A percentile compares a stretch with the other conserved stretches of the same genome.
Evolutionary conservation across 495 filamentous ascomycete species (phyloP).

Genomic region (Neurospora sp.): DNA sequence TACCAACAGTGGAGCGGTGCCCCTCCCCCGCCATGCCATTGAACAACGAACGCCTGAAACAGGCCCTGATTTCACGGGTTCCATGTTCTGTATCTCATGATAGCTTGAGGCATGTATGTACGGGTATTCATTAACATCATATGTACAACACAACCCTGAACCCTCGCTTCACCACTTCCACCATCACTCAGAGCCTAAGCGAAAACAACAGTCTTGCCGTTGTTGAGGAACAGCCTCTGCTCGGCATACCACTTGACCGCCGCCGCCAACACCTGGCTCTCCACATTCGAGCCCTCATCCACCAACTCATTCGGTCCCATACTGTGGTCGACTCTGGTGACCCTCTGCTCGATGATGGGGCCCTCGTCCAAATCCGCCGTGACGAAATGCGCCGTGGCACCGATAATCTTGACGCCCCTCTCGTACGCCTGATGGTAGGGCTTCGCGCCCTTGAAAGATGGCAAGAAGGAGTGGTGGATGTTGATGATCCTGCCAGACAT

Average conservation of each 20-base stretch:
- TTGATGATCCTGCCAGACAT: conserved; percentile 70
- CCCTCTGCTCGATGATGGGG: conserved; percentile 70
- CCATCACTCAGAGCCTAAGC: conserved; percentile 9
- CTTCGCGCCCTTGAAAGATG: conserved; percentile 70
- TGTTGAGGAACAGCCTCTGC: conserved; percentile 59
- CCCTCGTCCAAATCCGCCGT: conserved; percentile 68
- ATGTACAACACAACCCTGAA: background rate
- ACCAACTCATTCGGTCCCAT: conserved; percentile 62
- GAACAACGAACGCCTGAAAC: background rate
- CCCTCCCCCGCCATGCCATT: background rate
- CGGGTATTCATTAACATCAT: background rate
- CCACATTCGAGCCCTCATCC: conserved; percentile 62
- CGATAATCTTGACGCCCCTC: conserved; percentile 70
- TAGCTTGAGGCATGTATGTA: background rate
- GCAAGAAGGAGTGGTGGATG: conserved; percentile 73
- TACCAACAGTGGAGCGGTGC: background rate
- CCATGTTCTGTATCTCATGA: background rate
- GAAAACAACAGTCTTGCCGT: conserved; percentile 66
- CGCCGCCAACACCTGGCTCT: conserved; percentile 60
- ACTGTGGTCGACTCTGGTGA: conserved; percentile 55
- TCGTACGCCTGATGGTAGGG: conserved; percentile 75
- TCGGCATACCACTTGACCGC: conserved; percentile 68
- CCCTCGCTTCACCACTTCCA: background rate
- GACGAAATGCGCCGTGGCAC: conserved; percentile 68
- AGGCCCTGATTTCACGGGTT: background rate